Evolutionary conservation across 78 protist genomes (phyloP).

Genomic region (Tieghemostelium lacteum): DNA sequence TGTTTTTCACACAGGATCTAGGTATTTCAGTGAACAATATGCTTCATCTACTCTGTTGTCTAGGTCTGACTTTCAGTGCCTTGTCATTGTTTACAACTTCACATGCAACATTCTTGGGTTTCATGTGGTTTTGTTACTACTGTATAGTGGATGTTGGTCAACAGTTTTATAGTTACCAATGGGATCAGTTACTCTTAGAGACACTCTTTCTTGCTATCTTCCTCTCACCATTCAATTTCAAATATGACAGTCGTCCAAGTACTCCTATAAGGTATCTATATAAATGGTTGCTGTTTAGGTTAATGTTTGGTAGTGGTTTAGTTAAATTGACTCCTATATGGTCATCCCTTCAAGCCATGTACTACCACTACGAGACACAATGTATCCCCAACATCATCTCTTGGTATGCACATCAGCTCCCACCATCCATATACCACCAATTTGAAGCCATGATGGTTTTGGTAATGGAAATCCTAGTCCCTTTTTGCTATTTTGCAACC

Average conservation of each 20-base stretch:
- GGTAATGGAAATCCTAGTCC: slow-evolving; percentile 55
- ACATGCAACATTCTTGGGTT: slow-evolving; percentile 35
- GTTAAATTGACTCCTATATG: slow-evolving; percentile 82
- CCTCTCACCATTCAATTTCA: slow-evolving; percentile 47
- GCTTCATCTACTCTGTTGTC: slow-evolving; percentile 26
- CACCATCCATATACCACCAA: slow-evolving; percentile 43
- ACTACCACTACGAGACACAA: slow-evolving; percentile 83
- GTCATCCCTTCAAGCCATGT: slow-evolving; percentile 80
- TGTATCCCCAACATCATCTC: slow-evolving; percentile 83
- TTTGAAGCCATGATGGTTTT: slow-evolving; percentile 45
- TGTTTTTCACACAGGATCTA: slow-evolving; percentile 39
- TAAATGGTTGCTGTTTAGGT: slow-evolving; percentile 60
- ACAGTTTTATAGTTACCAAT: slow-evolving; percentile 50
- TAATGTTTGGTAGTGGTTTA: slow-evolving; percentile 80
- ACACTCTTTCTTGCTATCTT: slow-evolving; percentile 51
- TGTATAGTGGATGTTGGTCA: slow-evolving; percentile 78
- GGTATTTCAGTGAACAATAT: slow-evolving; percentile 49
- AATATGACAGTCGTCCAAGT: slow-evolving; percentile 58
- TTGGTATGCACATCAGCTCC: slow-evolving; percentile 66
- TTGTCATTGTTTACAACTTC: slow-evolving; percentile 58
- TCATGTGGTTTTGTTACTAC: slow-evolving; percentile 72
- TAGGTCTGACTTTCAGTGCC: slow-evolving; percentile 34
- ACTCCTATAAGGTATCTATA: slow-evolving; percentile 66
- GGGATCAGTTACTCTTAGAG: slow-evolving; percentile 70
- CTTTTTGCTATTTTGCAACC: slow-evolving; percentile 65